Evolutionary conservation across 2,329 filamentous ascomycete genomes (phyloP), one percentile per base, ranked within the genome.

Genomic region (Aspergillus sp.): DNA sequence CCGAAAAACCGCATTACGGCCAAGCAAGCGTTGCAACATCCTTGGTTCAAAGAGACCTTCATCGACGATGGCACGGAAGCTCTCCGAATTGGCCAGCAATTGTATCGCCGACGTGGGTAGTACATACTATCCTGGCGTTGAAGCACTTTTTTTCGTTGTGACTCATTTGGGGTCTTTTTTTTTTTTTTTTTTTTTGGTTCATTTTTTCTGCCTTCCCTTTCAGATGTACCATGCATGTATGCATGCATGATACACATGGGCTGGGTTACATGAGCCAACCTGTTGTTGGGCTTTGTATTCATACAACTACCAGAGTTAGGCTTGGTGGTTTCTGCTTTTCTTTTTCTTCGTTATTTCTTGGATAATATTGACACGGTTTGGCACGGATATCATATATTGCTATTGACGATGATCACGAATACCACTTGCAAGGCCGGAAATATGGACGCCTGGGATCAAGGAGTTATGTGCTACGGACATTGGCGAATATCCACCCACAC

Each of bases 41-140:
- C 78, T 1, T 84, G 81, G 81, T 84, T 84, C 66, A 78, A 75
- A 52, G 80, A 84, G 62, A 70, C 73, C 8, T 70, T 83, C 26
- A 74, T 82, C 56, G 81, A 84, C 57, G 81, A 84, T 58, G 81
- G 81, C 47, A 83, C 80, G 5, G 80, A 83, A 64, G 80, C 80
- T 19, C 70, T 77, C 48, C 75, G 78, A 48, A 82, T 83, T 52
- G 68, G 75, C 41, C 60, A 74, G 47, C 67, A 73, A 46, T 49
- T 68, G 46, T 59, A 64, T 32, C 64, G 64, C 29, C 55, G 53
- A 44, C 54, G 56, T 39, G 52, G 50, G 41, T 59, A 53, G 49
- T 43, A 19, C 19, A 19, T 19, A 19, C 19, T 19, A 19, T 19
- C 19, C 19, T 19, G 19, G 19, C 19, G 19, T 19, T 19, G 19